Base-by-base conservation (phyloP, 2,329 filamentous ascomycete genomes). In the Calonectria montana region DNA sequence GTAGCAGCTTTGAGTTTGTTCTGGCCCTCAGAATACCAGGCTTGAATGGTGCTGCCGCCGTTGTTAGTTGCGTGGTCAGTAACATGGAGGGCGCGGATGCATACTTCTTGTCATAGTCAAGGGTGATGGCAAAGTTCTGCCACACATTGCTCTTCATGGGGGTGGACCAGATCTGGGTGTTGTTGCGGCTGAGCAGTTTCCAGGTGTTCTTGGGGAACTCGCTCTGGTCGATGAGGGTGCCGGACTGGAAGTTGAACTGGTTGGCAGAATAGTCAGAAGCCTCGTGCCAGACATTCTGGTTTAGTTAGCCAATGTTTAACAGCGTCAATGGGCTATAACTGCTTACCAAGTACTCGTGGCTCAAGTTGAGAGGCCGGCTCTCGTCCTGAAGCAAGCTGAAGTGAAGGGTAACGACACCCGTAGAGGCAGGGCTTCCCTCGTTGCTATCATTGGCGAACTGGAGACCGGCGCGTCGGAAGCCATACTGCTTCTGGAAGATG, bases 51-150 rank as follows among this genome's bases (percentile, higher is more conserved):
- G 77, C 89, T 91, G 67, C 16, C 8, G 10, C 13, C 13, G n/a
- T 27, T 21, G 59, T 78, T 9, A 77, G 74, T n/a, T n/a, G 31
- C 10, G 0, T 9, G 10, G 8, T 29, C 72, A 18, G 57, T 12
- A 10, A 37, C 4, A 15, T 7, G 12, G 23, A 15, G 16, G 65
- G 25, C 12, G 8, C 2, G 29, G 18, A 10, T 55, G 39, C 87
- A 57, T 81, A 90, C 88, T 89, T 88, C 67, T 86, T 83, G 62
- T 83, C 82, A 80, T 90, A 92, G 80, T 92, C 87, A 16, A 91
- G 82, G 25, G 85, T 88, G 37, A 91, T 67, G 10, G 86, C 91
- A 83, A 92, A 92, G 83, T 92, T 92, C 79, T 92, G 88, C 85
- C 90, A 91, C 23, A 86, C 82, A 16, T 80, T 84, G 39, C 82